Conservation (phyloP, 2,329 filamentous ascomycete species). For the Colletotrichum filicis region DNA sequence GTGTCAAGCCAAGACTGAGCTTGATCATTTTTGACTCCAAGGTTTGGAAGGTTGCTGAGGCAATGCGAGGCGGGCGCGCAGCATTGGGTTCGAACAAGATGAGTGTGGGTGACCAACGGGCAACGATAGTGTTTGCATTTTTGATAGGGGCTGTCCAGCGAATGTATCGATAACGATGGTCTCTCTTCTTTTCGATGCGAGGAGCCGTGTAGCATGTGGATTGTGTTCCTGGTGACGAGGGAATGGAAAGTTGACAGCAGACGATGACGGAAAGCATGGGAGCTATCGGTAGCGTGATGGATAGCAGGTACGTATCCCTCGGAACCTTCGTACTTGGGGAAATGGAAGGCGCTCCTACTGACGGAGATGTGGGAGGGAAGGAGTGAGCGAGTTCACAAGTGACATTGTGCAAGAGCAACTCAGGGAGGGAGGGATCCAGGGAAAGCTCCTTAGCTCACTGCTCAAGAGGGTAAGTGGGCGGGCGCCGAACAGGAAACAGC, state of each 20-base stretch:
- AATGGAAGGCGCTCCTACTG: background rate
- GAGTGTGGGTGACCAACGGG: background rate
- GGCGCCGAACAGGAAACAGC: conserved; percentile 23
- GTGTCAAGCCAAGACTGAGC: conserved; percentile 17
- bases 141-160: background rate
- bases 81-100: conserved; percentile 16
- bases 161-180: background rate
- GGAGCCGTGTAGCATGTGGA: background rate
- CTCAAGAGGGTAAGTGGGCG: background rate
- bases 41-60: conserved; percentile 25
- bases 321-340: no score
- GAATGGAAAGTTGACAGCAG: background rate
- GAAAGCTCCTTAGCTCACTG: background rate
- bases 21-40: conserved; percentile 7
- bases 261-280: background rate
- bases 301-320: no score
- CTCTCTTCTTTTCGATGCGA: background rate
- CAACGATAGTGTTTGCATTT: conserved; percentile 8
- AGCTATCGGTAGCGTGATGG: no score
- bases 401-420: no score
- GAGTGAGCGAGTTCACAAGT: background rate
- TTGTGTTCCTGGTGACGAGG: no score
- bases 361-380: conserved; percentile 12
- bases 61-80: conserved; percentile 13
- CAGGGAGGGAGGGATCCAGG: background rate